Conservation (phyloP, 78 protist genomes). For the Dictyostelium brefeldianum region DNA sequence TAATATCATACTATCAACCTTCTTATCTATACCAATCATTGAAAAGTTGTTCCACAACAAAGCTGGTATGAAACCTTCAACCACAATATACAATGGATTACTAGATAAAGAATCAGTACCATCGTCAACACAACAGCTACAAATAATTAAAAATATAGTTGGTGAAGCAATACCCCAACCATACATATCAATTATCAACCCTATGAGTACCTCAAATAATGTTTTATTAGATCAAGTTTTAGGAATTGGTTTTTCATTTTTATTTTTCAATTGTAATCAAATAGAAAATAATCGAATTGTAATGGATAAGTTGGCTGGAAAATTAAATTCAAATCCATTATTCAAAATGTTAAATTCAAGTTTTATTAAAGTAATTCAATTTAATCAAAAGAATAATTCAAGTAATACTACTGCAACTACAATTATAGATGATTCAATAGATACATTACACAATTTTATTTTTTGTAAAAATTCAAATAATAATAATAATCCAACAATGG, state of each 20-base stretch:
- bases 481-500: neutral
- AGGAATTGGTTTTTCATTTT: conserved; percentile 21
- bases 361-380: neutral
- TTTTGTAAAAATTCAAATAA: neutral
- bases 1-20: neutral
- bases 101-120: neutral
- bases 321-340: neutral
- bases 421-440: conserved; percentile 5
- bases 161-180: conserved; percentile 37
- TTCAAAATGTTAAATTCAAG: conserved; percentile 7
- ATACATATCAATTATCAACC: neutral
- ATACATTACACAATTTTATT: neutral
- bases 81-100: neutral
- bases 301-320: neutral
- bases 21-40: neutral
- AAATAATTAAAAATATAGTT: neutral
- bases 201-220: neutral
- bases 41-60: conserved; percentile 3
- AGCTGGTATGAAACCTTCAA: conserved; percentile 45
- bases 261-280: conserved; percentile 10
- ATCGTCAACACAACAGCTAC: neutral
- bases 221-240: conserved; percentile 11
- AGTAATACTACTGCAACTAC: neutral
- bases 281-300: neutral
- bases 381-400: neutral